Conservation (phyloP, 2,329 filamentous ascomycete species). For the Xylaria sp. region DNA sequence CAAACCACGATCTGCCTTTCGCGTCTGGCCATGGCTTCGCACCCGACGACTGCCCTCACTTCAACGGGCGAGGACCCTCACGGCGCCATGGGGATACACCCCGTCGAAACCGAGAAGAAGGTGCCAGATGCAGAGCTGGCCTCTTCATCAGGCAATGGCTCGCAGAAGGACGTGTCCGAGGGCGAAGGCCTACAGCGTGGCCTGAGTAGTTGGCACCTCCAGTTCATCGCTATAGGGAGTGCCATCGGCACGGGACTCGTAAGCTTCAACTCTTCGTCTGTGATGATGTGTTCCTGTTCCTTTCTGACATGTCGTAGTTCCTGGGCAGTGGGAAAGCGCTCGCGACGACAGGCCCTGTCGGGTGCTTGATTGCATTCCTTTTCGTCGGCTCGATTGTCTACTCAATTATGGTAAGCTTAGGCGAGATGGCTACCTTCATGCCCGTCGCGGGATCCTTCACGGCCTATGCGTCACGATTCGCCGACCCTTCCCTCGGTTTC, state of each 20-base stretch:
- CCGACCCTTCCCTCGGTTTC: constrained; percentile 75
- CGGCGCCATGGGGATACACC: neutral
- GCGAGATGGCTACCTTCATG: constrained; percentile 81
- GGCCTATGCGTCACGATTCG: constrained; percentile 78
- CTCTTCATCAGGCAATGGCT: constrained; percentile 30
- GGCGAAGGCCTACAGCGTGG: constrained; percentile 49
- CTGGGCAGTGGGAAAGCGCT: constrained; percentile 73
- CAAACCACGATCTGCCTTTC: constrained; percentile 3
- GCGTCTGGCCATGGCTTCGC: constrained; percentile 24
- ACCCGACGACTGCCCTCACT: constrained; percentile 3
- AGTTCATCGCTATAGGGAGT: constrained; percentile 57
- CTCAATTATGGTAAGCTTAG: constrained; percentile 76
- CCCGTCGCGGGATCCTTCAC: constrained; percentile 82
- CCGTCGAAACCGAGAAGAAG: constrained; percentile 32
- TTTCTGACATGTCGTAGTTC: constrained; percentile 54
- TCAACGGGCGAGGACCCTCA: neutral
- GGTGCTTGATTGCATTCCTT: constrained; percentile 73
- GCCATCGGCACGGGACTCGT: constrained; percentile 76
- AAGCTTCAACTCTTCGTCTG: constrained; percentile 5
- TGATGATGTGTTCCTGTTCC: neutral
- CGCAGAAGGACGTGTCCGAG: constrained; percentile 41
- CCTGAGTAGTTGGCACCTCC: constrained; percentile 49
- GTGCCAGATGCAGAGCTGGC: neutral
- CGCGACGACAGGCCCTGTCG: constrained; percentile 70
- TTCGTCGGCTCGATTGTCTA: constrained; percentile 78